Evolutionary conservation across 768 basidiomycete species (phyloP).

Genomic region (Lanmaoa rubissima): DNA sequence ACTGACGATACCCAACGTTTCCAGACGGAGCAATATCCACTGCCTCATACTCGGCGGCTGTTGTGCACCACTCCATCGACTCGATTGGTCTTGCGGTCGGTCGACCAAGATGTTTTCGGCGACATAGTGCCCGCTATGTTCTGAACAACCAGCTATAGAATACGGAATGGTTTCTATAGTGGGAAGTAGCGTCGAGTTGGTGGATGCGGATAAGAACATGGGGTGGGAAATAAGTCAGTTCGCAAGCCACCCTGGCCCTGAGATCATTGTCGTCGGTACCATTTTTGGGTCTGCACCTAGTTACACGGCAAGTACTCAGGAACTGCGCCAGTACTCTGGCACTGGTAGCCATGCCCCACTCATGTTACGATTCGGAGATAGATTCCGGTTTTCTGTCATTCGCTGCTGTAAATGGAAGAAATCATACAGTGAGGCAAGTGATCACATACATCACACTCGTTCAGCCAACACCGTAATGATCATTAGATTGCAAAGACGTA

Average conservation of each 20-base stretch:
- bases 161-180: constrained; percentile 39
- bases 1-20: constrained; percentile 64
- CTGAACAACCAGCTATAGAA: constrained; percentile 58
- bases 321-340: not conserved
- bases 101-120: constrained; percentile 70
- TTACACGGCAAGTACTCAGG: not conserved
- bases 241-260: not conserved
- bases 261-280: not conserved
- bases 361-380: too few species aligned
- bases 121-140: constrained; percentile 67
- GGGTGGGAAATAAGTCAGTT: not conserved
- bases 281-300: too few species aligned
- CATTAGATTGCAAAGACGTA: too few species aligned
- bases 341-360: not conserved
- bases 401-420: too few species aligned
- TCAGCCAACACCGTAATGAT: too few species aligned
- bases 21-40: constrained; percentile 69
- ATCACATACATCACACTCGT: too few species aligned
- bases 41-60: constrained; percentile 56
- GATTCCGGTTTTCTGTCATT: too few species aligned
- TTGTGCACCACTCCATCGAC: constrained; percentile 74
- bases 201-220: constrained; percentile 9
- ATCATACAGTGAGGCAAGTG: too few species aligned
- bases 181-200: constrained; percentile 2
- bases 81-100: constrained; percentile 58